phyloP scores from a whole-genome alignment of 106 monocot genomes.

The Xerophyta viscosa region DNA sequence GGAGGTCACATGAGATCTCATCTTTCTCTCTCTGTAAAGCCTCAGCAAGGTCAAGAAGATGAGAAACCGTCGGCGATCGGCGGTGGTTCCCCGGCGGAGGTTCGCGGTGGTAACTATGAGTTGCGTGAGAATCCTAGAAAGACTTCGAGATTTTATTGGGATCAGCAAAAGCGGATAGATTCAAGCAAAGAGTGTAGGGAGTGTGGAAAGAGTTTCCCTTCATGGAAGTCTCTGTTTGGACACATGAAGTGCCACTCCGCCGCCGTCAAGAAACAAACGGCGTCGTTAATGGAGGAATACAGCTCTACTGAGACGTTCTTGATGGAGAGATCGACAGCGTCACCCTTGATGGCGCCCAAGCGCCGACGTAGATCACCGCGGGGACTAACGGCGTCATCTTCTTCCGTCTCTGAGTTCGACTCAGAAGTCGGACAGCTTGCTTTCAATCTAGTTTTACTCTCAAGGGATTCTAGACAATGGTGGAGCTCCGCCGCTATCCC shows the following conservation, averaged over 20 bases:
- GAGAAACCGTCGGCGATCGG: conserved; percentile 3
- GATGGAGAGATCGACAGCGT: too few species aligned
- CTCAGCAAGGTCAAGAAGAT: background rate
- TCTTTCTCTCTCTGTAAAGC: background rate
- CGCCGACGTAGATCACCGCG: background rate
- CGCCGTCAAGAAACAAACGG: background rate
- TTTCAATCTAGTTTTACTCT: conserved; percentile 50
- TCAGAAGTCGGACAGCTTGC: conserved; percentile 43
- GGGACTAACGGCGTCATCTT: background rate
- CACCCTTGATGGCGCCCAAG: background rate
- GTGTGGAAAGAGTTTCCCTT: conserved; percentile 23
- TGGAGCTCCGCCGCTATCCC: too few species aligned
- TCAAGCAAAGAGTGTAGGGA: conserved; percentile 10
- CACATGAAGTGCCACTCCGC: conserved; percentile 41
- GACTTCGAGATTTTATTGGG: conserved; percentile 17
- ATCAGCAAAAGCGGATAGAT: background rate
- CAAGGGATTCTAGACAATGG: conserved; percentile 22
- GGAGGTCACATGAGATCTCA: conserved; percentile 62
- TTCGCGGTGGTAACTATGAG: conserved; percentile 14
- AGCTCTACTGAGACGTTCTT: background rate
- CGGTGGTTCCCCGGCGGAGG: too few species aligned
- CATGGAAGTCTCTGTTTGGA: conserved; percentile 34
- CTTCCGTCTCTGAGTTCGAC: conserved; percentile 7
- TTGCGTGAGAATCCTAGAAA: conserved; percentile 55
- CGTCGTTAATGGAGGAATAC: background rate